Base-by-base conservation (phyloP, 495 filamentous ascomycete species). In the Paragyromitra xinjiangensis region DNA sequence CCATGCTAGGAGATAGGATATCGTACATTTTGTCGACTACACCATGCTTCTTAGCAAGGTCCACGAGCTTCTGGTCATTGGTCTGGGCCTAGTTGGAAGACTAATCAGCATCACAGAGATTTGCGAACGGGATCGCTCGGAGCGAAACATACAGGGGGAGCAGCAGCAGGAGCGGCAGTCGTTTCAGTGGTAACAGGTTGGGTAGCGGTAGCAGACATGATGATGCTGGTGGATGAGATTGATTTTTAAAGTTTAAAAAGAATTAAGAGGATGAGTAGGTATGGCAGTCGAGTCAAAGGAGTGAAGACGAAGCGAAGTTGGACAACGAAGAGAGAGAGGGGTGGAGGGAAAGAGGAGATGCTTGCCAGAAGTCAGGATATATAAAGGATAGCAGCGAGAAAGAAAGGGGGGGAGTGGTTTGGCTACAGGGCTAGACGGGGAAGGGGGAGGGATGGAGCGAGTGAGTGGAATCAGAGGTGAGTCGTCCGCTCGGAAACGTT, bases 251-350 rank as follows among this genome's bases (percentile, higher is more conserved):
- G 37, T 22, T 53, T 68, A 39, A 56, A 56, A 55, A 56, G 12
- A 71, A 50, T 73, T 56, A 62, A 71, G 44, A 19, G 24, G 29
- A 75, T 51, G 29, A 19, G 19, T 22, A 11, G 58, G 14, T 59
- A 24, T 11, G 40, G 26, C 45, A 73, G 69, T 42, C n/a, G 6
- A 34, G 74, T 77, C 51, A 69, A 77, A 77, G 74, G 74, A 77
- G 74, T 64, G 74, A 73, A 77, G 69, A 66, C 42, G 69, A 77
- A 77, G 73, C 44, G 73, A 77, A 77, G 69, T 73, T 51, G 29
- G 69, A 61, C 69, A 44, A 26, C 56, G 40, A 34, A 64, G 64
- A 24, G 65, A 66, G 62, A 63, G 75, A 19, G 12, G 39, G 12
- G 39, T 19, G 71, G 53, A 59, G 40, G n/a, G 51, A 65, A 51